Base-by-base conservation (phyloP, 2,329 filamentous ascomycete genomes). In the Coleophoma cylindrospora region DNA sequence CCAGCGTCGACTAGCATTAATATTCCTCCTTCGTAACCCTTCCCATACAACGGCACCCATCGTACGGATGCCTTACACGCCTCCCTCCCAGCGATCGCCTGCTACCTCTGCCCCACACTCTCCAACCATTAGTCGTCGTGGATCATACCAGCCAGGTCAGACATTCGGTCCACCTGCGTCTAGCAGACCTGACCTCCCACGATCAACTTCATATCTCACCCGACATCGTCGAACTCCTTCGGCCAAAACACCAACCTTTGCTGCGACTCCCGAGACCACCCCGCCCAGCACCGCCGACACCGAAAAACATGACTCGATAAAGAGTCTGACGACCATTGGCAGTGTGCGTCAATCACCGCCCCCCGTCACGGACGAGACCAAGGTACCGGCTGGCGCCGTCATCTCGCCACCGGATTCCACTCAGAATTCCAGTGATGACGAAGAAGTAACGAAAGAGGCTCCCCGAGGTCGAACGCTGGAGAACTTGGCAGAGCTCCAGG, bases 361-460 rank as follows among this genome's bases (percentile, higher is more conserved):
- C n/a, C 89, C 90, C 15, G 70, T 90, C 55, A 89, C 84, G 55
- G 83, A 89, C 70, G 79, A 74, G 22, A 68, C 82, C 52, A 73
- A 81, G 56, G 94, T 96, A 68, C 90, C 91, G 40, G 81, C 83
- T 54, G 90, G 89, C 54, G 91, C 89, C 55, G 82, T 96, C 59
- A 88, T 95, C 52, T 96, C 92, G 0, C 92, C 92, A 34, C 92
- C 92, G 10, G 92, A 96, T 62, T 96, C 91, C 34, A 79, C 80
- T 7, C 79, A 81, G 37, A 87, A 86, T 57, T 91, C 86, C 22
- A 91, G 91, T 68, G 91, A 96, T 65, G 90, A 95, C 59, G 90
- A 95, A 62, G 63, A 84, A 81, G 59, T 70, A 61, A 21, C 67
- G 66, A 2, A 67, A 74, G 47, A 62, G 17, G 50, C 32, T 14